Conservation (phyloP, 345 rosid genomes). For the Aethionema arabicum region DNA sequence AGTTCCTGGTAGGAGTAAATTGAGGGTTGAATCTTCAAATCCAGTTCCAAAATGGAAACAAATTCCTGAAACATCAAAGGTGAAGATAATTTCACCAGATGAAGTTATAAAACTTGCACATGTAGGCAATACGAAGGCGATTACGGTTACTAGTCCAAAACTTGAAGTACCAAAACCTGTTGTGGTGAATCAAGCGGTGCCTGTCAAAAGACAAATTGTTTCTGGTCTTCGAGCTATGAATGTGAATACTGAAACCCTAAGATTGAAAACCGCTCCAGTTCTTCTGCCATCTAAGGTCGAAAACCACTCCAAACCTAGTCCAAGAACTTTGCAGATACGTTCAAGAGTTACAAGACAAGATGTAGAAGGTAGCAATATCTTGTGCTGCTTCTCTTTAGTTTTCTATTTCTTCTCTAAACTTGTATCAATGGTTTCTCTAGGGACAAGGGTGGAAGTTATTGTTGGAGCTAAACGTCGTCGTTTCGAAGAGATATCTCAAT, state of each 20-base stretch:
- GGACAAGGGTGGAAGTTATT: conserved; percentile 24
- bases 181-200: neutral
- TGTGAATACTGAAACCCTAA: conserved; percentile 8
- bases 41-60: conserved; percentile 29
- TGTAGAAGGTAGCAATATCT: conserved; percentile 22
- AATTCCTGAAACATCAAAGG: conserved; percentile 22
- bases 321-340: conserved; percentile 27
- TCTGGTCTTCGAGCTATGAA: conserved; percentile 28
- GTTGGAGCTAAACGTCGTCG: conserved; percentile 30
- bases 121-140: neutral
- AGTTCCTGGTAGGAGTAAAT: conserved; percentile 36
- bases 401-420: neutral
- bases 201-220: conserved; percentile 10
- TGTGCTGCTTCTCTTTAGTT: conserved; percentile 13
- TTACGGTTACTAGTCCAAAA: neutral
- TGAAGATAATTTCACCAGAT: conserved; percentile 26
- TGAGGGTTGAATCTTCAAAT: conserved; percentile 31
- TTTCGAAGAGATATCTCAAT: conserved; percentile 30
- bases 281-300: neutral
- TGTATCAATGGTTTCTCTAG: conserved; percentile 36
- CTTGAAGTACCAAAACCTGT: conserved; percentile 1
- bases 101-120: conserved; percentile 25
- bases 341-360: conserved; percentile 20
- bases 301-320: conserved; percentile 22
- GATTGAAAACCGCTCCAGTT: conserved; percentile 6